Evolutionary conservation across 75 land plant genomes (phyloP), one percentile per base, ranked within the genome.

Genomic region (Selaginella tamariscina): DNA sequence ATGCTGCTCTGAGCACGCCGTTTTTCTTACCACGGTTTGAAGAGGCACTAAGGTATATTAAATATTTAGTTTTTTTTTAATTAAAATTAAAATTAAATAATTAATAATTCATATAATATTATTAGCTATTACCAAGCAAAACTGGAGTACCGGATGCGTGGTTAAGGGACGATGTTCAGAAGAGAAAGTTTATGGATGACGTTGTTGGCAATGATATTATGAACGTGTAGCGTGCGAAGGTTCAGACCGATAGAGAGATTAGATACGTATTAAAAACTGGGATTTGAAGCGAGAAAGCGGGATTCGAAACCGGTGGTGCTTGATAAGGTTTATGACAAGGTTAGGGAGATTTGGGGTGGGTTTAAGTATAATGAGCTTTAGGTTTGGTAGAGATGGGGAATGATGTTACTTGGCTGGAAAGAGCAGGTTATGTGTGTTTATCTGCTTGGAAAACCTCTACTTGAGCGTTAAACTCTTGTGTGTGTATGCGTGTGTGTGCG

Each of bases 221-320:
- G 55, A 77, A 81, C 68, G 77, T 77, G 23, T 81, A 49, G 80
- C 83, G n/a, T 77, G 80, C 56, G 83, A 81, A 59, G 80, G 74
- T 18, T 28, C 54, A 18, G 83, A 81, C 24, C 73, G 80, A 66
- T 77, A 15, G 83, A 81, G 62, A 70, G 77, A 32, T 67, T 66
- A 24, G 77, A 75, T 39, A 74, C 69, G 5, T 81, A 78, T 68
- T 75, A 72, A 66, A 78, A 77, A 56, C 74, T 76, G 80, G 75
- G 77, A 54, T 71, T 0, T 64, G 80, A 62, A 77, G 55, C 28
- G 1, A 49, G 15, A 64, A 70, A 32, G 82, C 84, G 15, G 82
- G 84, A 23, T 79, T 82, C 56, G 49, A 20, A n/a, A 32, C 82
- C 65, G 32, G 65, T 79, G 0, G 76, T 73, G 24, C 21, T 82